A percentile compares a stretch with the other conserved stretches of the same genome.
These are phyloP conservation scores for Urochloa ruziziensis DNA, from an alignment of 176 grass and related monocot genomes.

Conservation along the genomic window DNA sequence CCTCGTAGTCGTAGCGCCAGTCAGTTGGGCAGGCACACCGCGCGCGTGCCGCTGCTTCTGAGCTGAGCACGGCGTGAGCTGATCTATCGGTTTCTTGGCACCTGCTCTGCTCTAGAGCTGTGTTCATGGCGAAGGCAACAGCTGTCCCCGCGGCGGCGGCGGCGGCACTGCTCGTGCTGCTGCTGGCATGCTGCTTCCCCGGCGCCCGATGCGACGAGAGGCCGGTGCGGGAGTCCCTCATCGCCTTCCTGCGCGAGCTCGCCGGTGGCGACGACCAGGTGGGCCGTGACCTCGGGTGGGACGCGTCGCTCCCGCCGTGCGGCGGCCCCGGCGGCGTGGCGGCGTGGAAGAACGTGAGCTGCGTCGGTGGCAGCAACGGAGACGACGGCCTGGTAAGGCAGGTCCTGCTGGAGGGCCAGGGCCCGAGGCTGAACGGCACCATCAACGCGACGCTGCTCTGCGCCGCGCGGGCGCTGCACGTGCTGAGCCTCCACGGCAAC, in stretches of 20 bases:
- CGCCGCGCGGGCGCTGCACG: conserved; percentile 4
- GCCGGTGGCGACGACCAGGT: not conserved
- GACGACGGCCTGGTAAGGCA: not conserved
- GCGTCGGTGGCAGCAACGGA: not conserved
- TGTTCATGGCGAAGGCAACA: not conserved
- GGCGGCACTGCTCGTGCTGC: not conserved
- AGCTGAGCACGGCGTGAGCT: no score
- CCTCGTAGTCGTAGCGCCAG: not conserved
- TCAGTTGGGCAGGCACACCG: no score
- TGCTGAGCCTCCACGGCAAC: conserved; percentile 25
- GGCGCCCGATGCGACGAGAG: not conserved
- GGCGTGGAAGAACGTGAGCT: not conserved
- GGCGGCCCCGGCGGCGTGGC: not conserved
- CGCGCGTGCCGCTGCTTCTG: no score
- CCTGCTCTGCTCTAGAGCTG: not conserved
- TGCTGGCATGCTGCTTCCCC: not conserved
- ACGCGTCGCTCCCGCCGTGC: conserved; percentile 29
- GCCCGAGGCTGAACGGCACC: conserved; percentile 24
- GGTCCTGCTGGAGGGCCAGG: not conserved
- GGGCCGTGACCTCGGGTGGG: conserved; percentile 13
- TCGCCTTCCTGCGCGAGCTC: conserved; percentile 33
- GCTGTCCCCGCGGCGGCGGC: not conserved
- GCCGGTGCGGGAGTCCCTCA: not conserved
- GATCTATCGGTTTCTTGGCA: no score
- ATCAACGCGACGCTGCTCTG: conserved; percentile 45